phyloP scores from a whole-genome alignment of 2,329 filamentous ascomycete species.

The Fusarium falciforme region DNA sequence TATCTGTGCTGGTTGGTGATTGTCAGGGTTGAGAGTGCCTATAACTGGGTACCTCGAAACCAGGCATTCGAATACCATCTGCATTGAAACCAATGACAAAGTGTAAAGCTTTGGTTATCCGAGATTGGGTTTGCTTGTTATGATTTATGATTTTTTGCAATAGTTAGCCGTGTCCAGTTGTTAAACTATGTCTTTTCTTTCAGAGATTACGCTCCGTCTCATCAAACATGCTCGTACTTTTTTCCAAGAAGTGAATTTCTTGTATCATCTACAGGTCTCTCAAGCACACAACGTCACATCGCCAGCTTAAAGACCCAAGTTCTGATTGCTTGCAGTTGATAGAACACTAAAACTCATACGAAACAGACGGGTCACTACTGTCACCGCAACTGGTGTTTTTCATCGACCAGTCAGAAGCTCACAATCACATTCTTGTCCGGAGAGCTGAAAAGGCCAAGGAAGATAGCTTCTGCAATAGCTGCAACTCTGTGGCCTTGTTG shows the following conservation, averaged over 20 bases:
- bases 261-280: neutral
- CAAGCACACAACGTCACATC: neutral
- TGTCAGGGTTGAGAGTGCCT: neutral
- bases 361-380: neutral
- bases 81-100: neutral
- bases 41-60: too few species aligned
- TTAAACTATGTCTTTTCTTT: neutral
- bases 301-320: neutral
- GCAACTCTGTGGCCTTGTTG: neutral
- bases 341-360: neutral
- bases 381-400: neutral
- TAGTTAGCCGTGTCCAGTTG: constrained; percentile 40
- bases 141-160: constrained; percentile 8
- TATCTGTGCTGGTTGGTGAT: neutral
- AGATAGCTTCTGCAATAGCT: neutral
- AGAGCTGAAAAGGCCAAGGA: neutral
- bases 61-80: neutral
- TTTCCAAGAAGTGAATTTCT: neutral
- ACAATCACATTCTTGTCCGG: neutral
- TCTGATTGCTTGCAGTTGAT: neutral
- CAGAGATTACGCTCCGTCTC: neutral
- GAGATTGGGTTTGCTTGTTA: neutral
- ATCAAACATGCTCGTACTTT: neutral
- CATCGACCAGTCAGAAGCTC: neutral
- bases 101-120: neutral